Evolutionary conservation across 352 stramenopile genomes (phyloP), one percentile per base, ranked within the genome.

Genomic region (Blastocystis sp.): DNA sequence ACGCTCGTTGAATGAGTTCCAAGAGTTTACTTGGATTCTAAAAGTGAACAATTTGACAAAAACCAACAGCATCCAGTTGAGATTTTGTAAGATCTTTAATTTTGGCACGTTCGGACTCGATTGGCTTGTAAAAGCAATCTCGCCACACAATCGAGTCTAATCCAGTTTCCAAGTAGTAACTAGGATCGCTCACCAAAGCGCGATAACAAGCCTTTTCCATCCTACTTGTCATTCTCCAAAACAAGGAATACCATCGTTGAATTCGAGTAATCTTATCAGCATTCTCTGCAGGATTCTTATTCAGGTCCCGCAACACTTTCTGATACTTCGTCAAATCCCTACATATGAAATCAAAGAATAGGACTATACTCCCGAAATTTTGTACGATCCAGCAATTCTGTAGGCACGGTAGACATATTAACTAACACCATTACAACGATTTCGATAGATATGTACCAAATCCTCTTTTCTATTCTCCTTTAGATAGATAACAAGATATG

Each of bases 141-240:
- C 66, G 63, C 71, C 71, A 83, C n/a, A 83, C 49, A 39, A 51
- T 65, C n/a, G 51, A 66, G n/a, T 83, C 71, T 16, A 83, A 29
- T 32, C 29, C 46, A 21, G 56, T 83, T 66, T 83, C 71, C 16
- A 83, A 42, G 65, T 83, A 83, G 43, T 65, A 83, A 37, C 71
- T 83, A n/a, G 71, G 71, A 46, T 83, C 71, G 24, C 29, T 65
- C 1, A 83, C 46, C 46, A 83, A 42, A 27, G 66, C 27, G 0
- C 27, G 16, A 43, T 24, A 83, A 42, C 43, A 83, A 52, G 56
- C 51, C 14, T 66, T 83, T n/a, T 83, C 71, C 46, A 83, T 83
- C 71, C 71, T 83, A 66, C 24, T 19, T 6, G 49, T 83, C n/a
- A 83, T 46, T 49, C 19, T 29, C 9, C 4, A 27, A 66, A 21